Evolutionary conservation across 1,139 yeast species (phyloP).

Genomic region (Yamadazyma blattariae): DNA sequence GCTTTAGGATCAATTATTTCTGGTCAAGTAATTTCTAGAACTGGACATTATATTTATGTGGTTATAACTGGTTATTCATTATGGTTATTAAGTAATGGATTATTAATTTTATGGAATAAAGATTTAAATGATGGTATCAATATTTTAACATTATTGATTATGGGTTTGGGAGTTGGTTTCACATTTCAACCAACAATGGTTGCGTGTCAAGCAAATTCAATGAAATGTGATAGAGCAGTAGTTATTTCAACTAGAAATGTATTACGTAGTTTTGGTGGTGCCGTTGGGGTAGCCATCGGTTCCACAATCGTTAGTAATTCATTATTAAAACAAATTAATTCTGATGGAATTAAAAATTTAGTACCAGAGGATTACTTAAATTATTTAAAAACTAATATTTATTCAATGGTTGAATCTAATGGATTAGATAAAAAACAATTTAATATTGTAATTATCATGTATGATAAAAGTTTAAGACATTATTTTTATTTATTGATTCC

Average conservation of each 20-base stretch:
- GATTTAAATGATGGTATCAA: slow-evolving; percentile 28
- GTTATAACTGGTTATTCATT: slow-evolving; percentile 40
- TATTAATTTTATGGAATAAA: slow-evolving; percentile 36
- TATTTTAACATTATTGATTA: slow-evolving; percentile 34
- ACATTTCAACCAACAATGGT: slow-evolving; percentile 45
- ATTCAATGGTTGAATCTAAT: slow-evolving; percentile 25
- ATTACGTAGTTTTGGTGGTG: slow-evolving; percentile 54
- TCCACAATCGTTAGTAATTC: slow-evolving; percentile 22
- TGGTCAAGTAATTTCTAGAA: slow-evolving; percentile 41
- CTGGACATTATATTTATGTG: slow-evolving; percentile 44
- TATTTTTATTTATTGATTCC: slow-evolving; percentile 44
- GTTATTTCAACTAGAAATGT: slow-evolving; percentile 55
- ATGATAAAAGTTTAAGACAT: slow-evolving; percentile 34
- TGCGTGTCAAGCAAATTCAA: slow-evolving; percentile 54
- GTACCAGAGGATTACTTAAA: slow-evolving; percentile 17
- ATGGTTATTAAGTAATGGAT: slow-evolving; percentile 43
- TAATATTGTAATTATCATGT: slow-evolving; percentile 25
- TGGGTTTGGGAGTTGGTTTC: slow-evolving; percentile 46
- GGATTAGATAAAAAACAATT: slow-evolving; percentile 24
- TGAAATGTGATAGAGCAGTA: slow-evolving; percentile 51
- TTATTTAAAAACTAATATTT: slow-evolving; percentile 28
- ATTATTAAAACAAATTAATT: slow-evolving; percentile 13
- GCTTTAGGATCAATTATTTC: slow-evolving; percentile 37
- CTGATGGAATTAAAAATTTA: slow-evolving; percentile 5
- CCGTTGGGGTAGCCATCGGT: slow-evolving; percentile 31